Evolutionary conservation across 2,329 filamentous ascomycete species (phyloP), one percentile per base, ranked within the genome.

Genomic region (Mollisia scopiformis): DNA sequence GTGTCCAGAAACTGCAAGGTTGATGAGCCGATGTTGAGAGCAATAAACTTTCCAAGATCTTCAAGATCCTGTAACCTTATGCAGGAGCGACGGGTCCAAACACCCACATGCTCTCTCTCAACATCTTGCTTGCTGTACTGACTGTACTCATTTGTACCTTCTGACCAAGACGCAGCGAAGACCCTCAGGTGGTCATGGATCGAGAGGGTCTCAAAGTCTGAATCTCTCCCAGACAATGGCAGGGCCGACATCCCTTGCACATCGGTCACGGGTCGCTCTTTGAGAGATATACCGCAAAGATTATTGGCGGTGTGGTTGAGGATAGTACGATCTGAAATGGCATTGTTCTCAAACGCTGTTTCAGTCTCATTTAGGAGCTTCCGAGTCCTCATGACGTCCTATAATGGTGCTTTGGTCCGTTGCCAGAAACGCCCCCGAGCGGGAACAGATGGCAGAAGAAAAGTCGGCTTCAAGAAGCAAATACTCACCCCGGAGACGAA

Each of bases 41-140:
- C 14, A 46, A 58, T 58, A 58, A 43, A 41, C 56, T 58, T 58
- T 49, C 14, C 2, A n/a, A 23, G 39, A 28, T 50, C 52, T 51
- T 55, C 47, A 33, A 59, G 30, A 41, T 31, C n/a, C n/a, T n/a
- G n/a, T n/a, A n/a, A n/a, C n/a, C n/a, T n/a, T n/a, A n/a, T n/a
- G 51, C 21, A 23, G 39, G 23, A 25, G 19, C 46, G 28, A 41
- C 23, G 27, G 28, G 47, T 13, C 7, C 41, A 59, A 55, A 59
- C 51, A 50, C n/a, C n/a, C n/a, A n/a, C n/a, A n/a, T n/a, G n/a
- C n/a, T n/a, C n/a, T n/a, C 10, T 6, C 30, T 33, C 30, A 6
- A 6, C 30, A 14, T 8, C 16, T 3, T 35, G 31, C 31, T 35
- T 35, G 11, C 31, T 35, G 2, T 35, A 35, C 14, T 14, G 30